phyloP scores from a whole-genome alignment of 257 asterid genomes.

The Nemophila menziesii region DNA sequence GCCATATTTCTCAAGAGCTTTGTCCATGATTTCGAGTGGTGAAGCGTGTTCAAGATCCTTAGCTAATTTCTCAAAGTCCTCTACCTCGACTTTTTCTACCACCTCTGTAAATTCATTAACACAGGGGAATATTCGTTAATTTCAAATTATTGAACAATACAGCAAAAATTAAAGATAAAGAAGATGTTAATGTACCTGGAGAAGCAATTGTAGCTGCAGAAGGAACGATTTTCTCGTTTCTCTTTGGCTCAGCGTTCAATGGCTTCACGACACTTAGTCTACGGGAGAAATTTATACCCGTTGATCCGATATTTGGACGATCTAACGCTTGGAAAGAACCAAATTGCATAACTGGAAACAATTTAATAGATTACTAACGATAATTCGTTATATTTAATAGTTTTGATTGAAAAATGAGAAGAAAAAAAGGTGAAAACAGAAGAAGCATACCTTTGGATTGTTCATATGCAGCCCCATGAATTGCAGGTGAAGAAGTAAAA shows the following conservation, averaged over 20 bases:
- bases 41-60: constrained; percentile 52
- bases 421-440: not conserved
- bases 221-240: constrained; percentile 14
- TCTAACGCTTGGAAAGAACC: constrained; percentile 35
- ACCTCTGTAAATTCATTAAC: constrained; percentile 6
- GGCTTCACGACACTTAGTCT: constrained; percentile 38
- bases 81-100: constrained; percentile 29
- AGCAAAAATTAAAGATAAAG: not conserved
- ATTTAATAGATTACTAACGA: not conserved
- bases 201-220: constrained; percentile 21
- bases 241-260: constrained; percentile 36
- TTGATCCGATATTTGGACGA: constrained; percentile 22
- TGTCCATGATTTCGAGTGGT: constrained; percentile 70
- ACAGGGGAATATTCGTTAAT: not conserved
- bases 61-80: constrained; percentile 45
- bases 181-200: constrained; percentile 13
- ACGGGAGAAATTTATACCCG: constrained; percentile 25
- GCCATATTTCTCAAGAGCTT: constrained; percentile 63
- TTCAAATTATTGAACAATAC: too few relatives aligned
- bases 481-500: constrained; percentile 43
- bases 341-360: not conserved
- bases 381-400: not conserved
- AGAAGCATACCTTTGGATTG: constrained; percentile 36
- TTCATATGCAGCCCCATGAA: constrained; percentile 31
- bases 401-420: not conserved